Conservation (phyloP, 257 asterid genomes). For the Solanum sitiens region DNA sequence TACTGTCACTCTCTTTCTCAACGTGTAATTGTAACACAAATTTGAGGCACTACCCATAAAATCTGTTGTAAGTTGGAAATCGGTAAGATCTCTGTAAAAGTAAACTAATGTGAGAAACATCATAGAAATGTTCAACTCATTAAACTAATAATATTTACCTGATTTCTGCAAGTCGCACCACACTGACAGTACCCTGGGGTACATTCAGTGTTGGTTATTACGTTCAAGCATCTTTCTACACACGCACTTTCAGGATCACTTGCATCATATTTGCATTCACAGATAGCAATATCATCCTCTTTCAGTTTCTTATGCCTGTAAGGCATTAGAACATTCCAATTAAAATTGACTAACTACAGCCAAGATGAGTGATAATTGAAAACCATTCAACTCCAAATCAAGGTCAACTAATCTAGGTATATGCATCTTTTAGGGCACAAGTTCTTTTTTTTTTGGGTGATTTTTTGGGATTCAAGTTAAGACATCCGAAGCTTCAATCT, state of each 20-base stretch:
- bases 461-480: background rate
- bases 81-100: background rate
- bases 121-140: background rate
- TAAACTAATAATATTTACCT: slow-evolving; percentile 28
- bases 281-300: slow-evolving; percentile 77
- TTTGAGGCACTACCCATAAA: background rate
- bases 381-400: background rate
- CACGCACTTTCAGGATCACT: slow-evolving; percentile 75
- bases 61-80: background rate
- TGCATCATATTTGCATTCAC: slow-evolving; percentile 63
- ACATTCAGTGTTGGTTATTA: slow-evolving; percentile 88
- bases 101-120: background rate
- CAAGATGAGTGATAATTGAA: background rate
- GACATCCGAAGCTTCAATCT: background rate
- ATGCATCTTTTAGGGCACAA: background rate
- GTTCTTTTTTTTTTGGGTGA: background rate
- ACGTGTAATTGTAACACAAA: background rate
- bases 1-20: background rate
- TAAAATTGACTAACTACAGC: background rate
- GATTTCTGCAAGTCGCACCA: slow-evolving; percentile 60
- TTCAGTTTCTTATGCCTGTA: slow-evolving; percentile 49
- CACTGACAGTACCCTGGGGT: slow-evolving; percentile 82
- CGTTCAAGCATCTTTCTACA: slow-evolving; percentile 86
- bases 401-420: background rate
- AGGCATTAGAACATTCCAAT: background rate